Evolutionary conservation across 768 basidiomycete species (phyloP).

Genomic region (Epithele typhae): DNA sequence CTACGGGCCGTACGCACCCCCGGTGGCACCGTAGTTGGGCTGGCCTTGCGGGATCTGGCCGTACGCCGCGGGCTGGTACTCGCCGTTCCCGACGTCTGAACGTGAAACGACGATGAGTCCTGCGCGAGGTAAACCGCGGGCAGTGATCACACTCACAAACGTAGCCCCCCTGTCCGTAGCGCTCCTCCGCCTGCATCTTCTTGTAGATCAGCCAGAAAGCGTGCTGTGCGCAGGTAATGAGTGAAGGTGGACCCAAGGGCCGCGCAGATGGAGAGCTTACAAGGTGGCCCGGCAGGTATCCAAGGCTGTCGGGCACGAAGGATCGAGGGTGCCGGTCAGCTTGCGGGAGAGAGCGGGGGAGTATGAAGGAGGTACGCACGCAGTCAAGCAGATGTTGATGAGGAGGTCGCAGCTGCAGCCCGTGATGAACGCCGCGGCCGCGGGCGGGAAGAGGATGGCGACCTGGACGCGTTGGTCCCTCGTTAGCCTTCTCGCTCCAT

Average conservation of each 20-base stretch:
- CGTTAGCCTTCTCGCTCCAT: too few relatives aligned
- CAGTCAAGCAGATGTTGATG: slow-evolving; percentile 76
- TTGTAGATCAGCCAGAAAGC: slow-evolving; percentile 90
- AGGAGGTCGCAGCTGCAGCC: slow-evolving; percentile 86
- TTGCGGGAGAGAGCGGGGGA: not conserved
- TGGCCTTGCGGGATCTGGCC: not conserved
- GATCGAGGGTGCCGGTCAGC: slow-evolving; percentile 3
- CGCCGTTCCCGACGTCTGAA: slow-evolving; percentile 29
- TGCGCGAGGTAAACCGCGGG: too few relatives aligned
- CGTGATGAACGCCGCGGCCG: slow-evolving; percentile 69
- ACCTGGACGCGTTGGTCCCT: slow-evolving; percentile 54
- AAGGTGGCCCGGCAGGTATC: slow-evolving; percentile 66
- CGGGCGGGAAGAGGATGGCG: slow-evolving; percentile 78
- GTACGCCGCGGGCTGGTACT: slow-evolving; percentile 24
- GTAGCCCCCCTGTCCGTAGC: slow-evolving; percentile 74
- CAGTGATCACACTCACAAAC: slow-evolving; percentile 49
- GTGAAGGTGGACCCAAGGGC: too few relatives aligned
- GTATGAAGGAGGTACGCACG: slow-evolving; percentile 40
- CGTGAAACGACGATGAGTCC: too few relatives aligned
- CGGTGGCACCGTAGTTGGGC: slow-evolving; percentile 28
- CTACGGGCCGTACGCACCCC: slow-evolving; percentile 22
- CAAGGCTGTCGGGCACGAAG: slow-evolving; percentile 45
- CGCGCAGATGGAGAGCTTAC: slow-evolving; percentile 30
- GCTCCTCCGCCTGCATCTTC: slow-evolving; percentile 85
- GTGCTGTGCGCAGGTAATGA: slow-evolving; percentile 45